Evolutionary conservation across 2,329 filamentous ascomycete species (phyloP), one percentile per base, ranked within the genome.

Genomic region (Colletotrichum chrysophilum): DNA sequence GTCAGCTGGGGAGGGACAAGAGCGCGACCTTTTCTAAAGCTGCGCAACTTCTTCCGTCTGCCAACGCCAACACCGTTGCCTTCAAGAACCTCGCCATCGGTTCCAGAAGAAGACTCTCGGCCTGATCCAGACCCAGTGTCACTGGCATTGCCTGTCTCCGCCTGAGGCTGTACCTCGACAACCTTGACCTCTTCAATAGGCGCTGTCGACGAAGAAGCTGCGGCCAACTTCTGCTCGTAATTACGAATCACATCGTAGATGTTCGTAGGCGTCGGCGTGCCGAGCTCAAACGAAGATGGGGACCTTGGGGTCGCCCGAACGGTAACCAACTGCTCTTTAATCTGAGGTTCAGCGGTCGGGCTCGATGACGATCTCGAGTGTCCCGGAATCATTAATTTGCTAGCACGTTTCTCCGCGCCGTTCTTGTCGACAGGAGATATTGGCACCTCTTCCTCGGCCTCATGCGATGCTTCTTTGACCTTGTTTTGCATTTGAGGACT

Each of bases 11-110:
- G 78, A 8, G 82, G 82, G 34, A 80, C 76, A n/a, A 79, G 78
- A 13, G 81, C 80, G 64, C 83, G 79, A 9, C 79, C 71, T 16
- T 78, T 76, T 6, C 80, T 78, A 70, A 85, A 84, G 7, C 81
- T 80, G 5, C 81, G 77, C 32, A 78, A 66, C 21, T 83, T 82
- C n/a, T 81, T 79, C 28, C 81, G 80, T 71, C 83, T 84, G 69
- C 80, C 79, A n/a, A 79, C 77, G n/a, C 76, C 72, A 16, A 79
- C 79, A n/a, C 78, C 78, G 71, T 60, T 81, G 16, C 83, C 83
- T 66, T 84, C 83, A 38, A 84, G 82, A 3, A 84, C 73, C 61
- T 83, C 74, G 38, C 68, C 69, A 66, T 75, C 61, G 13, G 71
- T 77, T 21, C 48, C 74, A n/a, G 71, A 75, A 5, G 56, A 43